Base-by-base conservation (phyloP, 2,329 filamentous ascomycete genomes). In the Xylariaceae sp. region DNA sequence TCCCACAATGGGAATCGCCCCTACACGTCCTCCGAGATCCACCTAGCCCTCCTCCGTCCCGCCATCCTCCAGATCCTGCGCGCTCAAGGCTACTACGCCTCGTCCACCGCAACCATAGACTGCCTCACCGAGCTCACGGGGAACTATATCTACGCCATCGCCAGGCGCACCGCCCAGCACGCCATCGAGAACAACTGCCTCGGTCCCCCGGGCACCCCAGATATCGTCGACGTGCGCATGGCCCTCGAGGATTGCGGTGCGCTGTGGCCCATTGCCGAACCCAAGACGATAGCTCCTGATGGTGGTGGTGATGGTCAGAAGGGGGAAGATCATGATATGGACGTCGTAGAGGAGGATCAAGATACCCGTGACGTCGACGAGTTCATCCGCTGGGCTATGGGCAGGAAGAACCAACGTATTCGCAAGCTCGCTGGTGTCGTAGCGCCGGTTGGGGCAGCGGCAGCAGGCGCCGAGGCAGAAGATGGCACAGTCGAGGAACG, bases 31-130 rank as follows among this genome's bases (percentile, higher is more conserved):
- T 57, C 54, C 33, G 57, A 60, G 46, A 53, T 63, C 22, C 53
- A 63, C 69, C 85, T 88, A 67, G 85, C 87, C 49, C 83, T 95
- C 53, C 77, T 97, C 46, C 88, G 90, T 34, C 92, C 92, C 2
- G 84, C 85, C 38, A 81, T 96, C 49, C 81, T 97, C 47, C 90
- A 96, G 68, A 92, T 95, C 59, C 82, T 97, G 41, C 89, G 92
- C 61, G 88, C 91, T 22, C 85, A 89, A 20, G 92, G 92, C 63
- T 97, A 94, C 70, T 88, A 94, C 64, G 77, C 85, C 34, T 87
- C 89, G 40, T 83, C 83, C 44, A 84, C 88, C 2, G 85, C 85
- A 3, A 90, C 94, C 6, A 75, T 96, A 46, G 91, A 97, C 68
- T 84, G 87, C 8, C 67, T 96, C n/a, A 87, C 89, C 12, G 90